Conservation (phyloP, 352 stramenopile species). For the Globisporangium cederbergense region DNA sequence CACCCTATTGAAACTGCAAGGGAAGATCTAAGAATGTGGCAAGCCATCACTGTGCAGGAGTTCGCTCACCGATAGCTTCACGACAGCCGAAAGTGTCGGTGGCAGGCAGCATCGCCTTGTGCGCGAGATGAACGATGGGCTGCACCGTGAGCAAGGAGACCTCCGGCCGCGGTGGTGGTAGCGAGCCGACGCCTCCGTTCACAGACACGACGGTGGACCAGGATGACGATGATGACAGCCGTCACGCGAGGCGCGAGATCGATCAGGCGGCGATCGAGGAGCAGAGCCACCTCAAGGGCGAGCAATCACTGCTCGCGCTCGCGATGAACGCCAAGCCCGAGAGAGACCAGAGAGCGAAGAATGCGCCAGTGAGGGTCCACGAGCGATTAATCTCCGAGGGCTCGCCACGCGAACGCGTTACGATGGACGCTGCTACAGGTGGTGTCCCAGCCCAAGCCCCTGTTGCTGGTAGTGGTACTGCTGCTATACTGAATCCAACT, state of each 20-base stretch:
- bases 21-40: no score
- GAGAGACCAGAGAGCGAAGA: background rate
- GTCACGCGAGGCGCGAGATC: background rate
- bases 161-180: no score
- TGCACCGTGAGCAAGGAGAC: slow-evolving; percentile 13
- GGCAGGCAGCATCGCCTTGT: background rate
- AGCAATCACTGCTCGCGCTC: slow-evolving; percentile 17
- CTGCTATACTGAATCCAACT: background rate
- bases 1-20: no score
- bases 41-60: background rate
- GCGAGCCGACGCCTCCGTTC: background rate
- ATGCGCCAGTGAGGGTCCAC: background rate
- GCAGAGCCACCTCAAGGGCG: slow-evolving; percentile 14
- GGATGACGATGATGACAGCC: background rate
- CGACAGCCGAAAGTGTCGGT: background rate
- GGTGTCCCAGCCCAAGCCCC: background rate
- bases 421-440: background rate
- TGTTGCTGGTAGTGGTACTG: background rate
- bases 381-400: background rate
- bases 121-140: slow-evolving; percentile 9
- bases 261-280: slow-evolving; percentile 13
- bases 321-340: slow-evolving; percentile 2
- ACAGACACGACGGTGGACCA: background rate
- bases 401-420: background rate
- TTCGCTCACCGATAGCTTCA: background rate